Percentiles rank a stretch among this genome's conserved stretches.
Evolutionary conservation across 129 eudicot genomes (phyloP).

Genomic region (Flaveria sonorensis): DNA sequence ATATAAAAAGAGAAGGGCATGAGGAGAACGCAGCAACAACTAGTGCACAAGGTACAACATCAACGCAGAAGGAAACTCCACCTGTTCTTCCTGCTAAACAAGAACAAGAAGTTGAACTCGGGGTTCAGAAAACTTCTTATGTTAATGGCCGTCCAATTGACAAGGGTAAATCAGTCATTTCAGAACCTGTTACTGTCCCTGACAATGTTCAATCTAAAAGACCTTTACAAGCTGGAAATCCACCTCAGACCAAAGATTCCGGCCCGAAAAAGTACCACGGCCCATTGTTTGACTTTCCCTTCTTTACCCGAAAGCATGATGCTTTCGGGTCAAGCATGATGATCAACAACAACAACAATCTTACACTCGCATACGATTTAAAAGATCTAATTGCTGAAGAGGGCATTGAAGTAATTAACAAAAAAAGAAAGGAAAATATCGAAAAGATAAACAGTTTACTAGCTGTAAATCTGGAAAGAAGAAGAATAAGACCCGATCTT

Average conservation of each 20-base stretch:
- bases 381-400: constrained; percentile 74
- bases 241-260: constrained; percentile 64
- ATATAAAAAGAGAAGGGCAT: constrained; percentile 50
- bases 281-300: constrained; percentile 91
- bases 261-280: constrained; percentile 90
- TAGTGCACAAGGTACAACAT: constrained; percentile 39
- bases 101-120: constrained; percentile 59
- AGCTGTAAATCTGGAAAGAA: constrained; percentile 77
- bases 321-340: constrained; percentile 77
- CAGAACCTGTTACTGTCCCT: constrained; percentile 38
- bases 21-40: constrained; percentile 44
- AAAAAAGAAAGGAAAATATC: constrained; percentile 62
- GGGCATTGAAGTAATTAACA: constrained; percentile 51
- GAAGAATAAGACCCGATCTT: constrained; percentile 88
- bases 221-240: constrained; percentile 51
- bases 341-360: constrained; percentile 67
- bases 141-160: constrained; percentile 53
- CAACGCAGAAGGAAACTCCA: constrained; percentile 47
- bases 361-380: constrained; percentile 73
- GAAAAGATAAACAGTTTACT: constrained; percentile 70
- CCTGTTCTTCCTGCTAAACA: constrained; percentile 51
- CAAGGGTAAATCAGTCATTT: constrained; percentile 76
- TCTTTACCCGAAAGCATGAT: constrained; percentile 90
- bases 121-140: constrained; percentile 42
- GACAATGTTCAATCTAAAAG: constrained; percentile 63